Percentiles rank a stretch among this genome's conserved stretches.
Evolutionary conservation across 2,329 filamentous ascomycete genomes (phyloP).

Genomic region (Pseudocercospora ulei): DNA sequence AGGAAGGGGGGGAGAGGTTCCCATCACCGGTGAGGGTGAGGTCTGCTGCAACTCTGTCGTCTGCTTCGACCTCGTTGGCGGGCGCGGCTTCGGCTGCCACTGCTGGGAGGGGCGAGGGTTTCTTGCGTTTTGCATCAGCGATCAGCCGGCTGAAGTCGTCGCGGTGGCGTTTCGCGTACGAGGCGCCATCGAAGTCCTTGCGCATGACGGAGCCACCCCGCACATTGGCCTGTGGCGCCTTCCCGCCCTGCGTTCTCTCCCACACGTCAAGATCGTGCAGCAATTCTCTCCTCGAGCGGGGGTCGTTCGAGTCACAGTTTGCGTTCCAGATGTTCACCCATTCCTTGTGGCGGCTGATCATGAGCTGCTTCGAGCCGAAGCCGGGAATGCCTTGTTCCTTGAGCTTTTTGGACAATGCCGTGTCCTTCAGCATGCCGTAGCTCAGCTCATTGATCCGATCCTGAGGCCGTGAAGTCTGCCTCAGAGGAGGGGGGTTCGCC

Average conservation of each 20-base stretch:
- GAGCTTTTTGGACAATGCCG: slow-evolving; percentile 67
- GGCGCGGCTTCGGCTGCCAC: slow-evolving; percentile 14
- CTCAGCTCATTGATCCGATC: slow-evolving; percentile 70
- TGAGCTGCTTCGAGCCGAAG: slow-evolving; percentile 55
- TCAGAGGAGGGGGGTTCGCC: slow-evolving; percentile 15
- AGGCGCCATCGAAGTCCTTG: slow-evolving; percentile 76
- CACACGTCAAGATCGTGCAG: slow-evolving; percentile 71
- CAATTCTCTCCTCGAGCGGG: slow-evolving; percentile 61
- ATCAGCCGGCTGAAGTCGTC: slow-evolving; percentile 71
- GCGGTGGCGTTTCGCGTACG: slow-evolving; percentile 65
- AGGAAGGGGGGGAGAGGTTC: too few species aligned
- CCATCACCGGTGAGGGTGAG: too few species aligned
- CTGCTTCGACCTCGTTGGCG: slow-evolving; percentile 14
- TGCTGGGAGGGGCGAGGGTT: too few species aligned
- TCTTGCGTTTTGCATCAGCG: slow-evolving; percentile 57
- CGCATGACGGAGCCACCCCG: slow-evolving; percentile 53
- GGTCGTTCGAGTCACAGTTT: slow-evolving; percentile 75
- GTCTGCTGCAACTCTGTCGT: background rate
- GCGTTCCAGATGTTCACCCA: slow-evolving; percentile 96
- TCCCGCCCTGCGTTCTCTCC: slow-evolving; percentile 71
- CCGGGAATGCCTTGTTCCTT: slow-evolving; percentile 67
- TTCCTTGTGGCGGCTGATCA: slow-evolving; percentile 76
- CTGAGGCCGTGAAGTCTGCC: slow-evolving; percentile 35
- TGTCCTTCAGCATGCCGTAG: slow-evolving; percentile 78
- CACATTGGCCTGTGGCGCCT: slow-evolving; percentile 40